Evolutionary conservation across 2,329 filamentous ascomycete species (phyloP), one percentile per base, ranked within the genome.

Genomic region (Neonectria magnoliae): DNA sequence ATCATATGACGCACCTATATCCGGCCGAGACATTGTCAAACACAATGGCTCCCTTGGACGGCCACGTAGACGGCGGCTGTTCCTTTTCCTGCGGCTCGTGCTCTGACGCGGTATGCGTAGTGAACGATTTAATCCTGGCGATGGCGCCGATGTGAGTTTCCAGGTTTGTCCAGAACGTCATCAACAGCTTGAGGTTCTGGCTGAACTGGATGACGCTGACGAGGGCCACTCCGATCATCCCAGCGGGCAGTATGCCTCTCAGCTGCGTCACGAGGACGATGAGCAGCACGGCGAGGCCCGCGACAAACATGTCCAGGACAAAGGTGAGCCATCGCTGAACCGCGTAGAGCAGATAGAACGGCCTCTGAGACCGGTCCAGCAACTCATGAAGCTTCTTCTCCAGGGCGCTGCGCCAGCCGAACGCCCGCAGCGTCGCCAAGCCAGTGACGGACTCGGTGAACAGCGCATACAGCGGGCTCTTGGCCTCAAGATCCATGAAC

Each of bases 21-120:
- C 68, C 65, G 0, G 65, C 68, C 6, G 62, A 66, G 4, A 70
- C 62, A 20, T 84, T 91, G 73, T 93, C 88, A 80, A 98, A 97
- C 47, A 91, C 85, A 18, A 98, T 89, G 59, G 89, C 90, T 55
- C 94, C 94, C 70, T 92, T 86, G 18, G 92, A 87, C 13, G 94
- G 94, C 94, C 94, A 98, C 74, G 90, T 90, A 60, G 93, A 90
- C 8, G 93, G 90, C 31, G 68, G 61, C 2, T 70, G 57, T 6
- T 68, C 54, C 3, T 44, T 65, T 20, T 71, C 68, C 27, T 64
- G 60, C 1, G 60, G 58, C 18, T 68, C 62, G 6, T 68, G 60
- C 14, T 74, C 71, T 0, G 58, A 65, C 0, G n/a, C 41, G 2
- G 69, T 71, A 0, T 67, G 9, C 0, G 63, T 22, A 0, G 65